Evolutionary conservation across 2,329 filamentous ascomycete genomes (phyloP), one percentile per base, ranked within the genome.

Genomic region (Colletotrichum sansevieriae): DNA sequence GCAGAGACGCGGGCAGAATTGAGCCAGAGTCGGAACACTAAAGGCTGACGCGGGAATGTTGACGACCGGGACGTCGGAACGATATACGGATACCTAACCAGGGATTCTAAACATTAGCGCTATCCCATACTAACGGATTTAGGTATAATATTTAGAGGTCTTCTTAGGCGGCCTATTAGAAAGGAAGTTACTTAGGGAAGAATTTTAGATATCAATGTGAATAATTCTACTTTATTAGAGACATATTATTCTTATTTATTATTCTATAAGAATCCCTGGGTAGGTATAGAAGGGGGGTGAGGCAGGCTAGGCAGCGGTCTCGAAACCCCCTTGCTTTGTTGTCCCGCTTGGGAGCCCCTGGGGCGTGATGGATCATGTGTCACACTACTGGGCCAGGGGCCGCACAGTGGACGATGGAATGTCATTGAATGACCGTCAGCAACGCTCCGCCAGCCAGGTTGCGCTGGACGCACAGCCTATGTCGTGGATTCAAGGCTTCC

Each of bases 391-490:
- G 56, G n/a, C 15, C 6, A 65, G 35, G 52, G 55, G 13, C 61
- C 62, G 55, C 41, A 47, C 44, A 55, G 61, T 54, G 41, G 61
- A 43, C 33, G 43, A 47, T 46, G 41, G 56, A 65, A 55, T 65
- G 65, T 68, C 65, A 65, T 54, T 68, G 46, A 46, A 54, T 54
- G 61, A 41, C 57, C 37, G 57, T 62, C 63, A 62, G 47, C 63
- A 55, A 46, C 29, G 20, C 56, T 51, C 62, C 37, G 37, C 46
- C 51, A 37, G 47, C 47, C 47, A 18, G 29, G 47, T 11, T 61
- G 56, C 46, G 20, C 46, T 11, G 44, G 18, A 46, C 43, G 18
- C 57, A 60, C 20, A 20, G 22, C 44, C n/a, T 37, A 55, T 65
- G 63, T 43, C 55, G 44, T 44, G 25, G n/a, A 55, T 60, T 33